A percentile compares a stretch with the other conserved stretches of the same genome.
phyloP scores from a whole-genome alignment of 768 basidiomycete genomes.

The Kwoniella bestiolae region DNA sequence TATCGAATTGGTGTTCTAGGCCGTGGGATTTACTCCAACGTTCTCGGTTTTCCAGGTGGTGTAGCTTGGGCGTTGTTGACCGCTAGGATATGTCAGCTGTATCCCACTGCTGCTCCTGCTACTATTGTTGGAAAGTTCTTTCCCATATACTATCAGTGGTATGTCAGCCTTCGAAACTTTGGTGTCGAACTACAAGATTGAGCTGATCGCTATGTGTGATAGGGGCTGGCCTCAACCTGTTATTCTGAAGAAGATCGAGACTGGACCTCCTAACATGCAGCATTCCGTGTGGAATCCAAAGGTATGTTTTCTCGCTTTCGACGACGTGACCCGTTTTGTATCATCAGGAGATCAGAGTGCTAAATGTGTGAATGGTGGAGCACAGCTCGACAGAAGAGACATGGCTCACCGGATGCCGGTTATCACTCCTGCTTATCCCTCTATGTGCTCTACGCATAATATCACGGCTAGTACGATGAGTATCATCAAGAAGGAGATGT shows the following conservation, averaged over 20 bases:
- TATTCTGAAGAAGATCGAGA: constrained; percentile 94
- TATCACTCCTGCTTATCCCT: constrained; percentile 97
- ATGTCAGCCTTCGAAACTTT: no score
- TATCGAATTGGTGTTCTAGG: no score
- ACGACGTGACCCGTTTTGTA: no score
- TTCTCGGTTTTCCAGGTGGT: constrained; percentile 95
- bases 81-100: constrained; percentile 98
- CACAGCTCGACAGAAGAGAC: constrained; percentile 48
- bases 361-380: no score
- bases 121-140: constrained; percentile 98
- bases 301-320: constrained; percentile 62
- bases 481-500: constrained; percentile 95
- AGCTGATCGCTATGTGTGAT: constrained; percentile 22
- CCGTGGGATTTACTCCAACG: constrained; percentile 96
- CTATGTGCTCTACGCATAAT: constrained; percentile 99
- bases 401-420: constrained; percentile 96
- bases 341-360: no score
- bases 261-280: constrained; percentile 86
- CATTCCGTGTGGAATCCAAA: constrained; percentile 90
- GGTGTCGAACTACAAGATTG: no score
- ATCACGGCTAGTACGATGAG: constrained; percentile 93
- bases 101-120: constrained; percentile 90
- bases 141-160: constrained; percentile 98
- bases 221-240: constrained; percentile 99
- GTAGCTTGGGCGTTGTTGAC: constrained; percentile 99